phyloP scores from a whole-genome alignment of 306 rosid species.

The Abrus pulchellus region DNA sequence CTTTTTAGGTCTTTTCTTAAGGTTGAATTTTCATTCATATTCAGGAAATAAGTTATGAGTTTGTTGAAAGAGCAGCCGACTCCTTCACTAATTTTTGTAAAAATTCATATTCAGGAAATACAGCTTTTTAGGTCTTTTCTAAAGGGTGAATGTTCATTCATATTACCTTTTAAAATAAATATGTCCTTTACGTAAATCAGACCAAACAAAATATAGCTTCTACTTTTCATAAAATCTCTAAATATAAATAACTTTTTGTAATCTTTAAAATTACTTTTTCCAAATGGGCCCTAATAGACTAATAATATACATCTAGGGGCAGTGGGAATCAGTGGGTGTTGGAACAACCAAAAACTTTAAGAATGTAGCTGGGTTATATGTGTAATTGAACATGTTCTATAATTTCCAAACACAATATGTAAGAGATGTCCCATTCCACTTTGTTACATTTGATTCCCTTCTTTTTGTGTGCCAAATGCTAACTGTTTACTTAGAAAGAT shows the following conservation, averaged over 20 bases:
- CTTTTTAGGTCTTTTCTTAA: not conserved
- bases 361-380: not conserved
- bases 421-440: not conserved
- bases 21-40: constrained; percentile 16
- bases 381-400: not conserved
- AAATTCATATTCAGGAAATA: not conserved
- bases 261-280: too few relatives aligned
- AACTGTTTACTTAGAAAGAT: constrained; percentile 10
- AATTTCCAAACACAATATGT: not conserved
- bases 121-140: not conserved
- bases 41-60: not conserved
- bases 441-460: too few relatives aligned
- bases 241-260: too few relatives aligned
- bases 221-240: too few relatives aligned
- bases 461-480: not conserved
- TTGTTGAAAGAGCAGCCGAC: constrained; percentile 22
- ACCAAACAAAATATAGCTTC: too few relatives aligned
- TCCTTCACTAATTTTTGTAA: not conserved
- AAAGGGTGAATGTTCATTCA: constrained; percentile 20
- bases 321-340: not conserved
- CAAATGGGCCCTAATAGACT: not conserved
- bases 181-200: too few relatives aligned
- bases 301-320: not conserved
- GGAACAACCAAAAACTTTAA: not conserved
- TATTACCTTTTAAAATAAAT: not conserved